phyloP scores from a whole-genome alignment of 306 rosid species.

The Coriaria nepalensis region DNA sequence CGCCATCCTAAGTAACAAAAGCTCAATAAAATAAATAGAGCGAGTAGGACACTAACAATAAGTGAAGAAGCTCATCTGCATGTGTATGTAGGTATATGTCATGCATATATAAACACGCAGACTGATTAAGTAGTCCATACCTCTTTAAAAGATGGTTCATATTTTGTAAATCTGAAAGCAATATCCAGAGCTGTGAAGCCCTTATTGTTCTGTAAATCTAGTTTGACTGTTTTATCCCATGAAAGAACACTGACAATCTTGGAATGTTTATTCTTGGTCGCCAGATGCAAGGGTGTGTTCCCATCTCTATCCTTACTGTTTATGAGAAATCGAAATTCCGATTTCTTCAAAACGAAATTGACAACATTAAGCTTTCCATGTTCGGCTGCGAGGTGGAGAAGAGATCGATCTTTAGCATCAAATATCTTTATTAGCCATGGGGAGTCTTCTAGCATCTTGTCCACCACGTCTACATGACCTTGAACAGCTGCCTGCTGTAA shows the following conservation, averaged over 20 bases:
- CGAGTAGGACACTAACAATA: no score
- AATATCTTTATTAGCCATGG: background rate
- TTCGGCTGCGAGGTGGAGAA: constrained; percentile 9
- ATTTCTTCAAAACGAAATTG: background rate
- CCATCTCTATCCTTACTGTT: background rate
- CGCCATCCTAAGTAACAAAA: no score
- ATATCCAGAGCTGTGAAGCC: background rate
- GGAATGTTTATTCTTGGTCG: background rate
- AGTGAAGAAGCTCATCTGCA: no score
- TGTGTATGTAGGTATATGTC: no score
- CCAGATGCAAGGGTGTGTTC: background rate
- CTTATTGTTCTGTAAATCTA: background rate
- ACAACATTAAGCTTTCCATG: background rate
- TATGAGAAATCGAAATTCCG: background rate
- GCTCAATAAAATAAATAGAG: no score
- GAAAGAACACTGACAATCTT: background rate
- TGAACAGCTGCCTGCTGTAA: background rate
- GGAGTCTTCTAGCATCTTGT: background rate
- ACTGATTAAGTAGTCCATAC: no score
- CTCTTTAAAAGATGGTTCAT: no score
- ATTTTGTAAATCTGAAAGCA: no score
- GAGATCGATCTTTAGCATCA: background rate
- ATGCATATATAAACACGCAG: no score
- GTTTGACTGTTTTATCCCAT: background rate
- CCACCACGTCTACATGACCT: background rate